Base-by-base conservation (phyloP, 441 rosid genomes). In the Pelargonium cotyledonis region DNA sequence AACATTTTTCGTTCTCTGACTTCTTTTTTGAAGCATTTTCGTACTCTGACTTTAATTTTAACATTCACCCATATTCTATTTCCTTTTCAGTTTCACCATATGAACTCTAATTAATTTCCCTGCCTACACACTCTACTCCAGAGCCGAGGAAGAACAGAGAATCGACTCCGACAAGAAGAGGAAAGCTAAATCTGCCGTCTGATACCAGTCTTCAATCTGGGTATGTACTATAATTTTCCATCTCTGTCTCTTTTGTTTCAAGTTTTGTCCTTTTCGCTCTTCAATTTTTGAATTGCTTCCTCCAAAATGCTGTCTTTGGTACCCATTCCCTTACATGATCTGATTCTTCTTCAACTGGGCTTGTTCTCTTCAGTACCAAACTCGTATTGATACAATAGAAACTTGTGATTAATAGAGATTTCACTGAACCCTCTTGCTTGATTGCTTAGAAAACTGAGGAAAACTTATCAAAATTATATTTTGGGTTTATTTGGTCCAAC, bases 141-240 rank as follows among this genome's bases (percentile, higher is more conserved):
- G 8, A 57, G 26, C 62, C 12, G 21, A 57, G 11, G 11, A 57
- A 57, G 62, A 57, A n/a, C 62, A 57, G 29, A 57, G 62, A 57
- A 57, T 18, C 62, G 21, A 7, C 26, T 57, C 62, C 62, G 10
- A 16, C 23, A 57, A 7, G 26, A 57, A 7, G 26, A 57, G 2
- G 62, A 5, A 57, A 57, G 23, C 29, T 18, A 16, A 57, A 57
- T 18, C 62, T 18, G 62, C 62, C 19, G 16, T 18, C 26, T 6
- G 29, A 57, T 57, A 7, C 21, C 62, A 57, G 18, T 57, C 62
- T 57, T 57, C 62, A 57, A 57, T 57, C 62, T 57, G 62, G 62
- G 62, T 57, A 18, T 57, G 26, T 19, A 7, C 62, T 16, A 9
- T 57, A 16, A 57, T 18, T 57, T 57, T 8, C 49, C 12, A 57